These are phyloP conservation scores for Entelexis paramagnoliae DNA, from an alignment of 1,139 yeast species.

Conservation along the genomic window DNA sequence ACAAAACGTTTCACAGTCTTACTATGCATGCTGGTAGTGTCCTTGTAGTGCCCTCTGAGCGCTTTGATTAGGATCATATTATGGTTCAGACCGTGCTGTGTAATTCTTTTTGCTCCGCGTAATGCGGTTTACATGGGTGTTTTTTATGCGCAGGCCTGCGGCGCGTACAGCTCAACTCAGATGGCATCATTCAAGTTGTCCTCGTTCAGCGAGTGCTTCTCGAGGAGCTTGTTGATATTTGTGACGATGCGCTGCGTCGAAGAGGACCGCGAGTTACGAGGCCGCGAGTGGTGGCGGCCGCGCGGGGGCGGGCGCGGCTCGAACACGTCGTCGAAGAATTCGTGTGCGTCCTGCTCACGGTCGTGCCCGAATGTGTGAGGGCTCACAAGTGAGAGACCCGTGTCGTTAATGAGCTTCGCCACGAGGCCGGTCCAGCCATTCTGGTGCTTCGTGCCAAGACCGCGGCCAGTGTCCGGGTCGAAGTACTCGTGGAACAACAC, in stretches of 20 bases:
- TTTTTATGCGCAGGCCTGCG: neutral
- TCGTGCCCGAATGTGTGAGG: conserved; percentile 30
- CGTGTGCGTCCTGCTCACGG: conserved; percentile 33
- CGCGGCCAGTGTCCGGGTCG: conserved; percentile 93
- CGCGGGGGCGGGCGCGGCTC: conserved; percentile 19
- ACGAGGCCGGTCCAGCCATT: conserved; percentile 96
- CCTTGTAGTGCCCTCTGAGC: no score
- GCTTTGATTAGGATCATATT: no score
- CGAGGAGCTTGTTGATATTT: conserved; percentile 21
- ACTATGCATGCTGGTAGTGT: no score
- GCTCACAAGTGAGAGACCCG: conserved; percentile 47
- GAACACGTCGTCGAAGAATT: conserved; percentile 33
- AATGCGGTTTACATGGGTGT: neutral
- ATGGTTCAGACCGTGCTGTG: no score
- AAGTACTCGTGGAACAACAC: conserved; percentile 82
- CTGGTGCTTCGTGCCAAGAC: conserved; percentile 91
- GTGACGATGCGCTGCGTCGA: conserved; percentile 21
- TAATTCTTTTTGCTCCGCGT: no score
- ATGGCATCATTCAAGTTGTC: conserved; percentile 18
- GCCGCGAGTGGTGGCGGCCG: conserved; percentile 16
- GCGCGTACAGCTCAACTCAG: neutral
- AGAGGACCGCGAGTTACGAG: conserved; percentile 22
- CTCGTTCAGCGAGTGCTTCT: conserved; percentile 20
- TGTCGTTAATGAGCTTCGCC: conserved; percentile 88
- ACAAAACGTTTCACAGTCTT: no score